Evolutionary conservation across 73 alveolate genomes (phyloP), one percentile per base, ranked within the genome.

Genomic region (Paraurostyla sp.): DNA sequence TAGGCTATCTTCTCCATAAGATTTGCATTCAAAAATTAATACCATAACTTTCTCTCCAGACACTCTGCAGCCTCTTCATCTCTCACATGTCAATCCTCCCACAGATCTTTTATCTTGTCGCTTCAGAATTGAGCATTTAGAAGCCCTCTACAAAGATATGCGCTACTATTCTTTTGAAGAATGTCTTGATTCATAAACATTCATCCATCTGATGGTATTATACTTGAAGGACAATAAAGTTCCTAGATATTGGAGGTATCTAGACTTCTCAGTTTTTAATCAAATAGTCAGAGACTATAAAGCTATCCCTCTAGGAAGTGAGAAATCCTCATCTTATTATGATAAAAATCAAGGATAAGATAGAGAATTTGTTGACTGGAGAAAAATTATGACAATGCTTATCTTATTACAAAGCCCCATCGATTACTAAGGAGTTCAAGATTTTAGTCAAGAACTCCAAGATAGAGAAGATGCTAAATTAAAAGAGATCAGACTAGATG

Each of bases 361-460:
- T 4, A 75, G 87, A 46, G 4, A 40, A 75, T 75, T 23, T 18
- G 52, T 75, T 6, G 51, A 75, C 71, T 75, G 87, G 87, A 75
- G 48, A 54, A 75, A 75, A 25, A 20, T 46, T 20, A 15, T 75
- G 38, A 46, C 71, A 1, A 20, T 46, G 49, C 29, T 75, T 54
- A 75, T 46, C 42, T 35, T 75, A 62, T 27, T 62, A 6, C 27
- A 62, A 62, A 32, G 51, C 16, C 16, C 16, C 23, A 62, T 62
- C 27, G 54, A 29, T 15, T 43, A 62, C 51, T 3, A 15, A 4
- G 7, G 32, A 9, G 52, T 25, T 25, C 6, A 4, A 9, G 9
- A 7, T 9, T 7, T 25, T 6, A 22, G 30, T 9, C 30, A 62
- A 25, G 80, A 27, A 20, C 51, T 3, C 9, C 27, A 32, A 32